Base-by-base conservation (phyloP, 768 basidiomycete genomes). In the Kwoniella sp. region DNA sequence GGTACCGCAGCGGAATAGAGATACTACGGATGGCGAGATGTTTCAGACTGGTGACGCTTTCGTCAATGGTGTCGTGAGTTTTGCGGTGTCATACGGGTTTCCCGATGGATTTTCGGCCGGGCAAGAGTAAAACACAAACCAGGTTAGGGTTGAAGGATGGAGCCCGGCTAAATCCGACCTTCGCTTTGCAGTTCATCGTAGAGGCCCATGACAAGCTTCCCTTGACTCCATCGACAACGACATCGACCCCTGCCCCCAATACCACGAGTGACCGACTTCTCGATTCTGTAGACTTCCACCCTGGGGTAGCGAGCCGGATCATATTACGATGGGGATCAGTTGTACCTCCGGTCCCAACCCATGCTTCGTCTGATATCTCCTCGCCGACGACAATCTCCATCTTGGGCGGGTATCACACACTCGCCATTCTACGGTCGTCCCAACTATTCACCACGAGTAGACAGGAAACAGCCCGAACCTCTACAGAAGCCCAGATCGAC, bases 41-140 rank as follows among this genome's bases (percentile, higher is more conserved):
- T 53, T 45, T 20, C 1, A 54, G 26, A 20, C 26, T 9, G 60
- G 60, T 4, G 30, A 61, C 17, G 52, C 60, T 1, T 37, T 55
- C 9, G 31, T 61, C 12, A 61, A 55, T 45, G 60, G 60, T 53
- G 51, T 54, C 20, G 60, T 61, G 25, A 61, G 60, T 60, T 58
- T 22, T n/a, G n/a, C n/a, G n/a, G n/a, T n/a, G n/a, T n/a, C n/a
- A n/a, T n/a, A n/a, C n/a, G n/a, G n/a, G n/a, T n/a, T n/a, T n/a
- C n/a, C n/a, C n/a, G n/a, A n/a, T n/a, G n/a, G n/a, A n/a, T n/a
- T n/a, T n/a, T n/a, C n/a, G n/a, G n/a, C n/a, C n/a, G n/a, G n/a
- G n/a, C n/a, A n/a, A n/a, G n/a, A n/a, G n/a, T n/a, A n/a, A n/a
- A n/a, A n/a, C n/a, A n/a, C n/a, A n/a, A n/a, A n/a, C n/a, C n/a